These are phyloP conservation scores for Phycomyces blakesleeanus DNA, from an alignment of 192 early-diverging fungal genomes.

Conservation along the genomic window DNA sequence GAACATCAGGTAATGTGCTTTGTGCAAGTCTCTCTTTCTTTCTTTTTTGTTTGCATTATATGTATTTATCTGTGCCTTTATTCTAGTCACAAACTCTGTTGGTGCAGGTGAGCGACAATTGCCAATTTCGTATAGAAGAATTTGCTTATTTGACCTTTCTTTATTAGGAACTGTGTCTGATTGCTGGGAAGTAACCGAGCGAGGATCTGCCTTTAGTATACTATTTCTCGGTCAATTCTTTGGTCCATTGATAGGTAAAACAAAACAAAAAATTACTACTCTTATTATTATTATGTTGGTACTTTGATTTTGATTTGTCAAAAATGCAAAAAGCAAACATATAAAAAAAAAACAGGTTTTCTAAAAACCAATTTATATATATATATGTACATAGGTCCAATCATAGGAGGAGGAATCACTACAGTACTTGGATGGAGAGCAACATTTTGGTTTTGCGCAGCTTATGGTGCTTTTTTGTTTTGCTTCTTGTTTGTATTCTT, in stretches of 20 bases:
- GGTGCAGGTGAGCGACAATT: constrained; percentile 9
- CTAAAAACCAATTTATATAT: neutral
- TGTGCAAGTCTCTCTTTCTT: too few species aligned
- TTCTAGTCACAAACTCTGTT: constrained; percentile 18
- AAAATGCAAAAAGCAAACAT: too few species aligned
- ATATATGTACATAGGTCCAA: constrained; percentile 16
- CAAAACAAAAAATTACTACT: too few species aligned
- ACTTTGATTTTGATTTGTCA: too few species aligned
- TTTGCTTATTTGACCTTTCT: neutral
- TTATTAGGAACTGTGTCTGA: constrained; percentile 30
- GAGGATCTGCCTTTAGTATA: constrained; percentile 23
- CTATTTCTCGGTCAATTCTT: constrained; percentile 28
- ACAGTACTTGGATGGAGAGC: constrained; percentile 32
- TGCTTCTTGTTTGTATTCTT: constrained; percentile 17
- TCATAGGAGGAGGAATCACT: constrained; percentile 36
- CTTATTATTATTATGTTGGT: too few species aligned
- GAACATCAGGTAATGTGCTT: constrained; percentile 33
- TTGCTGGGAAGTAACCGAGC: constrained; percentile 23
- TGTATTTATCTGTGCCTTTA: constrained; percentile 9
- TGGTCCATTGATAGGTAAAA: constrained; percentile 22
- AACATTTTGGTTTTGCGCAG: constrained; percentile 39
- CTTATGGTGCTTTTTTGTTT: constrained; percentile 26
- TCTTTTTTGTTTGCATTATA: neutral
- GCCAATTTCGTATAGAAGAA: neutral
- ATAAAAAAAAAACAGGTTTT: too few species aligned